Conservation (phyloP, 139 green algal genomes). For the Gonium pectorale region DNA sequence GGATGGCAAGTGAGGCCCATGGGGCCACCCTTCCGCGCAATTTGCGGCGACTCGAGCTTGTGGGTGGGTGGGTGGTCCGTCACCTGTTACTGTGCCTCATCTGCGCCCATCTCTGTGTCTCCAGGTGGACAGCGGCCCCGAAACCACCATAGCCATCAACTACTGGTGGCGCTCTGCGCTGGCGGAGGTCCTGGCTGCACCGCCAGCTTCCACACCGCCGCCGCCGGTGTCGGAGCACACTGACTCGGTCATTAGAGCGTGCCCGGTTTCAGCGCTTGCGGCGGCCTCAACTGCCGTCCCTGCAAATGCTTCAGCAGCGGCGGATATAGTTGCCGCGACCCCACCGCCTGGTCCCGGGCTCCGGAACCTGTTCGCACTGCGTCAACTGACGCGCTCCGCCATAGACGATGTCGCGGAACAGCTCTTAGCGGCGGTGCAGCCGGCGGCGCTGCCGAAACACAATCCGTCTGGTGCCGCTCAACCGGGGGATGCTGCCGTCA, state of each 20-base stretch:
- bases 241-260: too few relatives aligned
- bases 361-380: constrained; percentile 13
- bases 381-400: background rate
- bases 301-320: background rate
- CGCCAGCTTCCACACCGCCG: constrained; percentile 2
- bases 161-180: constrained; percentile 44
- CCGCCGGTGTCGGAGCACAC: background rate
- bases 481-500: too few relatives aligned
- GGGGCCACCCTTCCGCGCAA: too few relatives aligned
- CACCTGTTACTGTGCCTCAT: too few relatives aligned
- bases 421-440: background rate
- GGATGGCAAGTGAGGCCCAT: too few relatives aligned
- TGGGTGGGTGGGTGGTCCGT: too few relatives aligned
- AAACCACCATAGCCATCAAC: constrained; percentile 49
- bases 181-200: background rate
- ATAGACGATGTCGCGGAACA: constrained; percentile 9
- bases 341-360: background rate
- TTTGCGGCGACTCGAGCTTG: too few relatives aligned
- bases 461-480: too few relatives aligned
- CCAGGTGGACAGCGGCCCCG: constrained; percentile 41
- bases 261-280: too few relatives aligned
- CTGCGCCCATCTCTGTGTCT: too few relatives aligned
- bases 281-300: background rate
- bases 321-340: background rate
- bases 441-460: background rate